Evolutionary conservation across 345 rosid genomes (phyloP).

Genomic region (Noccaea caerulescens): DNA sequence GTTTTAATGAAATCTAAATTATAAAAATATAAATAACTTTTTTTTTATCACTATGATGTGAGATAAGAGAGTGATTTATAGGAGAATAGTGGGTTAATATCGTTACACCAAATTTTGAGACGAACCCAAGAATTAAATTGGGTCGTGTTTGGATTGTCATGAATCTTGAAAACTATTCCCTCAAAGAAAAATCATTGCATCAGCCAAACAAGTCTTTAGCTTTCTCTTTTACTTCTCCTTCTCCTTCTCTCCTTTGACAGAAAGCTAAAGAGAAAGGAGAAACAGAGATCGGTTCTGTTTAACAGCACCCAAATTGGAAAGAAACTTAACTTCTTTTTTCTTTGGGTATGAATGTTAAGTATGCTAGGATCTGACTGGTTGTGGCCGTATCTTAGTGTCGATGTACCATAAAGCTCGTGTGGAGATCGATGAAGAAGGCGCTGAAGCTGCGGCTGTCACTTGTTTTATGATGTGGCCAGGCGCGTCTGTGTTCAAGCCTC

Average conservation of each 20-base stretch:
- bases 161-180: not conserved
- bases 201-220: not conserved
- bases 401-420: slow-evolving; percentile 3
- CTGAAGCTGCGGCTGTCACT: not conserved
- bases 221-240: not conserved
- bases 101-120: not conserved
- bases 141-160: not conserved
- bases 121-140: slow-evolving; percentile 1
- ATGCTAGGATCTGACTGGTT: too few species aligned
- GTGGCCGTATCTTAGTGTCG: not conserved
- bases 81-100: too few species aligned
- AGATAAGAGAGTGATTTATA: too few species aligned
- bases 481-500: too few species aligned
- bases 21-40: too few species aligned
- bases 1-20: too few species aligned
- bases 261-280: not conserved
- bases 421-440: too few species aligned
- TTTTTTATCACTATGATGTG: too few species aligned
- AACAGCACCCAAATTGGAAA: slow-evolving; percentile 13
- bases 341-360: too few species aligned
- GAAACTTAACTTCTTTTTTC: too few species aligned
- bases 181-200: slow-evolving; percentile 16
- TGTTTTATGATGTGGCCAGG: too few species aligned
- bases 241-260: not conserved
- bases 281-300: slow-evolving; percentile 26